phyloP scores from a whole-genome alignment of 768 basidiomycete genomes.

The Leccinum boreale region DNA sequence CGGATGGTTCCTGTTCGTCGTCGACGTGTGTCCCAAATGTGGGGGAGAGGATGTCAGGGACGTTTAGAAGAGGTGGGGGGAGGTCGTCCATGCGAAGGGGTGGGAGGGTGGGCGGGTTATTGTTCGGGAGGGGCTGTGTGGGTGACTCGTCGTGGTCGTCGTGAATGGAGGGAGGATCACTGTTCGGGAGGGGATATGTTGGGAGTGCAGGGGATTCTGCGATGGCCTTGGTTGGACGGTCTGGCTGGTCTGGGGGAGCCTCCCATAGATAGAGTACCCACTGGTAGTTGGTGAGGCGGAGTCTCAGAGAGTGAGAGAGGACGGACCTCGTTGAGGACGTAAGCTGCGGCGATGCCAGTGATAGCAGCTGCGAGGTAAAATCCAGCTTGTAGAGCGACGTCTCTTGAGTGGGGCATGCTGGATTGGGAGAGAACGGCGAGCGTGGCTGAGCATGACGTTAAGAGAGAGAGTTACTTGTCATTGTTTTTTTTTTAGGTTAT shows the following conservation, averaged over 20 bases:
- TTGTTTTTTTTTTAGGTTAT: too few relatives aligned
- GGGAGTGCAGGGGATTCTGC: too few relatives aligned
- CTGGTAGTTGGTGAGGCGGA: constrained; percentile 1
- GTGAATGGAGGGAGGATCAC: too few relatives aligned
- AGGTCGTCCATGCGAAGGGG: constrained; percentile 9
- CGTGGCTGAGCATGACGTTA: neutral
- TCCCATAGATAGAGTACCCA: constrained; percentile 10
- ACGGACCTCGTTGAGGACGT: constrained; percentile 19
- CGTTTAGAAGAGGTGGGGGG: constrained; percentile 6
- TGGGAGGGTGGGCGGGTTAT: neutral
- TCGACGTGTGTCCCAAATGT: neutral
- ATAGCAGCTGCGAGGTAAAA: constrained; percentile 10
- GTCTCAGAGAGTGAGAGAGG: accelerated
- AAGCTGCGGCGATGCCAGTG: constrained; percentile 21
- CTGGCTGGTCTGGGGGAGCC: neutral
- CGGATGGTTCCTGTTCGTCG: neutral
- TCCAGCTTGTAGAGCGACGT: constrained; percentile 7
- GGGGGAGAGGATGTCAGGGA: constrained; percentile 1
- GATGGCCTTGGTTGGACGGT: too few relatives aligned
- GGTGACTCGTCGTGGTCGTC: neutral
- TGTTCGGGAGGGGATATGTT: too few relatives aligned
- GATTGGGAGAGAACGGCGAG: neutral
- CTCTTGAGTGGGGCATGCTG: constrained; percentile 9
- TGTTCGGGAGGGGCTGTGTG: neutral
- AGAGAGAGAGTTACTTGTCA: neutral